phyloP scores from a whole-genome alignment of 1,139 yeast species.

The Suhomyces atakaporum region DNA sequence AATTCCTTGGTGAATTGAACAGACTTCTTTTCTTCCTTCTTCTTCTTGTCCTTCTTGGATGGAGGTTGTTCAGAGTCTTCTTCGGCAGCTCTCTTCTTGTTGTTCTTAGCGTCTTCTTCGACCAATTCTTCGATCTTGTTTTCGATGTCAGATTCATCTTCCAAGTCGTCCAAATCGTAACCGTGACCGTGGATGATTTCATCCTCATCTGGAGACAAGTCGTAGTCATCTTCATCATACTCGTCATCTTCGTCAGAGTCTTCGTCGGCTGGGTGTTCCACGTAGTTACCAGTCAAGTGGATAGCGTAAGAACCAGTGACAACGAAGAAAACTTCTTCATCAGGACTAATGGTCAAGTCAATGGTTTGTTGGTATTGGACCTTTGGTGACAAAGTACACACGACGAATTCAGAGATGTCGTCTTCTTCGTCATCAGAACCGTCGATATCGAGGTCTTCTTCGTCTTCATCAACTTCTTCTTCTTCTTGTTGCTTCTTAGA shows the following conservation, averaged over 20 bases:
- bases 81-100: conserved; percentile 35
- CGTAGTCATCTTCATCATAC: conserved; percentile 68
- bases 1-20: conserved; percentile 88
- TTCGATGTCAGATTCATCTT: conserved; percentile 57
- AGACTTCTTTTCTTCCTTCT: conserved; percentile 55
- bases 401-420: conserved; percentile 70
- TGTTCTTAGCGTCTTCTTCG: conserved; percentile 44
- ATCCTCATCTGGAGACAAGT: conserved; percentile 90
- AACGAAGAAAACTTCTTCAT: conserved; percentile 90
- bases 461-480: conserved; percentile 46
- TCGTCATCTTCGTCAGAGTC: conserved; percentile 57
- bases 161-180: conserved; percentile 63
- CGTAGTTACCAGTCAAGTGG: conserved; percentile 91
- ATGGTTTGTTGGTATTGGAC: conserved; percentile 84
- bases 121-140: conserved; percentile 60
- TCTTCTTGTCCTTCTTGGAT: conserved; percentile 47
- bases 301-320: conserved; percentile 95
- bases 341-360: conserved; percentile 88
- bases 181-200: conserved; percentile 53
- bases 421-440: conserved; percentile 66
- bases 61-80: conserved; percentile 27
- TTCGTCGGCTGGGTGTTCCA: conserved; percentile 89
- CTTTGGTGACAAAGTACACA: conserved; percentile 90
- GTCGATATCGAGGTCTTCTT: conserved; percentile 53
- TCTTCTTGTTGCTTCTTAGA: conserved; percentile 31